Conservation (phyloP, 768 basidiomycete species). For the Phaffia australis region DNA sequence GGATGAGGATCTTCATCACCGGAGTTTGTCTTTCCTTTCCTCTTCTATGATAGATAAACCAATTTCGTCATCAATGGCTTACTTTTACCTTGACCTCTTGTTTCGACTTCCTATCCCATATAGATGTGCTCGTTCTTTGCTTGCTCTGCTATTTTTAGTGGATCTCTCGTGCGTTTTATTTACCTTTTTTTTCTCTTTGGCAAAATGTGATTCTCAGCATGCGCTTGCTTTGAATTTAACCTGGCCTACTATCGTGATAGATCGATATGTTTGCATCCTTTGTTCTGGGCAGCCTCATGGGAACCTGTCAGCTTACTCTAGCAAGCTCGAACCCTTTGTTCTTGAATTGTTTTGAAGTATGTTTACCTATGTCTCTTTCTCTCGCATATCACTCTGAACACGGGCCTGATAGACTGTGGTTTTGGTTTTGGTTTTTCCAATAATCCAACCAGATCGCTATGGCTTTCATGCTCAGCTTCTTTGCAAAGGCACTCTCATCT, state of each 20-base stretch:
- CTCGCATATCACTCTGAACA: background rate
- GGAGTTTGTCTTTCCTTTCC: background rate
- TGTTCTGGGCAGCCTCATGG: constrained; percentile 23
- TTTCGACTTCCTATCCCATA: background rate
- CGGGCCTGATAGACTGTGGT: constrained; percentile 1
- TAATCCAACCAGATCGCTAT: constrained; percentile 17
- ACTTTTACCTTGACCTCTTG: background rate
- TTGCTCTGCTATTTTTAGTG: constrained; percentile 17
- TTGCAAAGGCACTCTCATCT: constrained; percentile 17
- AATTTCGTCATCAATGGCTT: background rate
- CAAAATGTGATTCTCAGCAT: background rate
- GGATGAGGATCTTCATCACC: constrained; percentile 16
- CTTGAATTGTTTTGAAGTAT: constrained; percentile 24
- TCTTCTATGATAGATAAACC: background rate
- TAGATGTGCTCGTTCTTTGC: constrained; percentile 23
- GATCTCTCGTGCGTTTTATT: constrained; percentile 14
- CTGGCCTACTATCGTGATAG: background rate
- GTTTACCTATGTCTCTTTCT: background rate
- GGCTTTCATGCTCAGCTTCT: constrained; percentile 24
- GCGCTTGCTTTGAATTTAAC: background rate
- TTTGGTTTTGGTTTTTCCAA: background rate
- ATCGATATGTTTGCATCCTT: constrained; percentile 22
- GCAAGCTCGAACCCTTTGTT: constrained; percentile 20
- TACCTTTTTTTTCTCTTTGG: background rate
- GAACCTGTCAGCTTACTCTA: constrained; percentile 20